These are phyloP conservation scores for Lachnellula arida DNA, from an alignment of 2,329 filamentous ascomycete species.

Conservation along the genomic window DNA sequence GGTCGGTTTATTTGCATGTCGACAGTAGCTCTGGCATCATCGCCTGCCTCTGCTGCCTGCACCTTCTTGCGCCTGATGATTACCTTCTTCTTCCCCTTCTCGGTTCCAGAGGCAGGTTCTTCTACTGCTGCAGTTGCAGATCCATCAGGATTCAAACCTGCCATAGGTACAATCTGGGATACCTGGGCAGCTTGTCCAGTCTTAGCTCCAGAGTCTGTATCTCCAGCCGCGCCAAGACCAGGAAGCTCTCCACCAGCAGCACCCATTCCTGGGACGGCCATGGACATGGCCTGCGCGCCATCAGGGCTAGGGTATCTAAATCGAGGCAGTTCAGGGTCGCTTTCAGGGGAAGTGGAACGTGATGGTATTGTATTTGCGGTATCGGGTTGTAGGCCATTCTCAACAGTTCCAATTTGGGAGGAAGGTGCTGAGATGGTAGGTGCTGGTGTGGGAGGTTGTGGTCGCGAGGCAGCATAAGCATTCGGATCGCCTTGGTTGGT, in stretches of 20 bases:
- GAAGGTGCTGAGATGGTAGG: neutral
- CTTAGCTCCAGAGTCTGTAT: constrained; percentile 1
- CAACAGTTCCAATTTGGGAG: neutral
- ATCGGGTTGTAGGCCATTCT: neutral
- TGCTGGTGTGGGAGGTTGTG: neutral
- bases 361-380: neutral
- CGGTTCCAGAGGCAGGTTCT: constrained; percentile 14
- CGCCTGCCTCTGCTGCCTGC: constrained; percentile 17
- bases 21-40: constrained; percentile 21
- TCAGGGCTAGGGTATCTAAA: constrained; percentile 6
- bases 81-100: constrained; percentile 21
- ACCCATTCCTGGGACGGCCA: constrained; percentile 4
- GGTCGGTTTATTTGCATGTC: constrained; percentile 23
- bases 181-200: constrained; percentile 8
- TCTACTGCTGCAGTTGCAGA: constrained; percentile 19
- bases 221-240: constrained; percentile 7
- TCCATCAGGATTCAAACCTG: constrained; percentile 25
- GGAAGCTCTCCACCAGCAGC: constrained; percentile 8
- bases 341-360: constrained; percentile 1
- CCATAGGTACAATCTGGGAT: constrained; percentile 22
- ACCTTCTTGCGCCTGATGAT: constrained; percentile 17
- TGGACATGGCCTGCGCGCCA: neutral
- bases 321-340: neutral
- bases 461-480: neutral
- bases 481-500: neutral